Evolutionary conservation across 768 basidiomycete genomes (phyloP), one percentile per base, ranked within the genome.

Genomic region (Serendipita sp.): DNA sequence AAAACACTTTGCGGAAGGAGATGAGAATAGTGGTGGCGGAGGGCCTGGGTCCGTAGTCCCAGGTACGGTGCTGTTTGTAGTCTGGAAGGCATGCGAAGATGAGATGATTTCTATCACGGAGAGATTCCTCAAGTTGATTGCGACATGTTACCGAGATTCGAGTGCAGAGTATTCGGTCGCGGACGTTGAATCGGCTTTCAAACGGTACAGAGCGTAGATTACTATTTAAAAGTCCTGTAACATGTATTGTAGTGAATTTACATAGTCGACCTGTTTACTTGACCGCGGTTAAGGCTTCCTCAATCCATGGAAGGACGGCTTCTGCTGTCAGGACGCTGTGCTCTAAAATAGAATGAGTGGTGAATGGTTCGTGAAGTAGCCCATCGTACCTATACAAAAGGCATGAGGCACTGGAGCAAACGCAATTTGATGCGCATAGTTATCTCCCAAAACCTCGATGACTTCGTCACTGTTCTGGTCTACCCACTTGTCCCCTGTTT

Each of bases 81-180:
- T 95, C 2, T 96, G 93, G 93, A 88, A 83, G 70, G 85, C 90
- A 40, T 91, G 91, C 72, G 91, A 94, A 72, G 85, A 87, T 63
- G 91, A 93, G 69, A 71, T 96, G 65, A 72, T 86, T 66, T 80
- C 81, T 66, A 79, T 91, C 67, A 88, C 86, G 5, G 83, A 86
- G 66, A 73, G 81, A 50, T 91, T 88, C 74, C 72, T 71, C 58
- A 83, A 79, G 66, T 76, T 86, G 66, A 87, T 96, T 67, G 74
- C 78, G 10, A 83, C 87, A 70, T 90, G 91, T 70, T 97, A 95
- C 73, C 78, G 77, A 16, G 90, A 89, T 60, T 80, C 78, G 58
- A 73, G 79, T 5, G 73, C 94, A 63, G 93, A 97, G 67, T 96
- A 87, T 68, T 80, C 81, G 2, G 73, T 77, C 27, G 75, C 74